These are phyloP conservation scores for Botryotinia globosa DNA, from an alignment of 2,329 filamentous ascomycete species.

Conservation along the genomic window DNA sequence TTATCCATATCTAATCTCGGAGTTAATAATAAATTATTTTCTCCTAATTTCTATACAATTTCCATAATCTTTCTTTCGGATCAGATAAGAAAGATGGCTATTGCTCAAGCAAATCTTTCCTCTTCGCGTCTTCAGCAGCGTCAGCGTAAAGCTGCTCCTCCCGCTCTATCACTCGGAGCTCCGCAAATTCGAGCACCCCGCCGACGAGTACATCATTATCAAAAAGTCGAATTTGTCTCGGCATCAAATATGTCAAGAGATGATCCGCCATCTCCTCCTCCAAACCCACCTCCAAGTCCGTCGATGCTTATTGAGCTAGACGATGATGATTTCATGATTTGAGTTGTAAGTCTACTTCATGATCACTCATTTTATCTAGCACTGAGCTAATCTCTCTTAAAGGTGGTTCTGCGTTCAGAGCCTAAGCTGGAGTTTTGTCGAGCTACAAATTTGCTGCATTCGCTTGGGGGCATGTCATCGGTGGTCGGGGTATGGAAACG, in stretches of 20 bases:
- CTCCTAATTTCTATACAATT: background rate
- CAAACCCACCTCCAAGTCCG: conserved; percentile 42
- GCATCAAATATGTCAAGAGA: conserved; percentile 38
- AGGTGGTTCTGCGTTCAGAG: background rate
- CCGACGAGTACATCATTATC: background rate
- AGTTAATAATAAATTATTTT: background rate
- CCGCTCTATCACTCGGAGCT: background rate
- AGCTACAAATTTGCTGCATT: conserved; percentile 6
- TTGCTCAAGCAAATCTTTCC: conserved; percentile 9
- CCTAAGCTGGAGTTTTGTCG: background rate
- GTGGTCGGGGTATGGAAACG: background rate
- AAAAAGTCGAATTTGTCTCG: background rate
- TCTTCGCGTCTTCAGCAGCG: background rate
- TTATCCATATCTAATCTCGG: background rate
- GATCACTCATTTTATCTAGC: background rate
- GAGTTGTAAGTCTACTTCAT: conserved; percentile 19
- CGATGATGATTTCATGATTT: conserved; percentile 16
- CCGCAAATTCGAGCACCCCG: background rate
- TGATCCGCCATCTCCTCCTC: conserved; percentile 43
- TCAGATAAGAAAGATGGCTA: conserved; percentile 6
- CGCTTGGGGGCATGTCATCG: background rate
- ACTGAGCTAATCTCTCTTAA: background rate
- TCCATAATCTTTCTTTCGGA: background rate
- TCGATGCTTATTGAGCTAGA: conserved; percentile 25
- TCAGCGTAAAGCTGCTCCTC: background rate